Conservation (phyloP, 192 early-diverging fungal species). For the Backusella circina region DNA sequence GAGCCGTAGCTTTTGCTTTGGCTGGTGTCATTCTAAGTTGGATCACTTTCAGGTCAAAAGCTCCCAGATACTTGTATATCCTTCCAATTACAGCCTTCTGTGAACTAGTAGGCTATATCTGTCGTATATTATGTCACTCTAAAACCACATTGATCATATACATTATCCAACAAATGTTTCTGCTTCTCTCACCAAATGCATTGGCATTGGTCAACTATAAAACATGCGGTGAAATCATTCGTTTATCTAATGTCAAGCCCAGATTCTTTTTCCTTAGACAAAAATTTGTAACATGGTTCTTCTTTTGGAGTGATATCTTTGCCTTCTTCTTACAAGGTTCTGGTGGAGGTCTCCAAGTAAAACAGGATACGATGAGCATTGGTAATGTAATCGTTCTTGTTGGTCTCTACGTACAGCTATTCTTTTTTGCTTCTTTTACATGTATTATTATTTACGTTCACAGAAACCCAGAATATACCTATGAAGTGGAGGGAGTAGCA, state of each 20-base stretch:
- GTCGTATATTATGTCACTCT: not conserved
- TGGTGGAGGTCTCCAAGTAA: not conserved
- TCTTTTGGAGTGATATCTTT: slow-evolving; percentile 2
- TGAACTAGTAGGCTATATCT: not conserved
- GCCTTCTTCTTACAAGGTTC: not conserved
- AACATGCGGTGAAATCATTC: not conserved
- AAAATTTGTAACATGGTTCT: slow-evolving; percentile 7
- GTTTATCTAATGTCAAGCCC: not conserved
- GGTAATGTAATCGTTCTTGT: not conserved
- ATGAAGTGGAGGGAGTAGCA: not conserved
- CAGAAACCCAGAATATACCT: not conserved
- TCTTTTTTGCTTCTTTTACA: not conserved
- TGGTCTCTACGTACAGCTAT: not conserved
- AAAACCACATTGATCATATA: not conserved
- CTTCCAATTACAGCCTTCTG: not conserved
- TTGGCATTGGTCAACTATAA: slow-evolving; percentile 2
- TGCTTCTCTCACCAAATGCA: not conserved
- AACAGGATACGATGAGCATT: not conserved
- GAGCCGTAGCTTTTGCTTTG: not conserved
- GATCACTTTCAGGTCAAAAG: not conserved
- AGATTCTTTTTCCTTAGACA: not conserved
- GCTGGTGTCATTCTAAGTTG: not conserved
- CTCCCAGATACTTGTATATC: not conserved
- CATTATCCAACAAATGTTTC: not conserved
- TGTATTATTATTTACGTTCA: not conserved